Conservation (phyloP, 2,329 filamentous ascomycete species). For the Diaporthe helianthi region DNA sequence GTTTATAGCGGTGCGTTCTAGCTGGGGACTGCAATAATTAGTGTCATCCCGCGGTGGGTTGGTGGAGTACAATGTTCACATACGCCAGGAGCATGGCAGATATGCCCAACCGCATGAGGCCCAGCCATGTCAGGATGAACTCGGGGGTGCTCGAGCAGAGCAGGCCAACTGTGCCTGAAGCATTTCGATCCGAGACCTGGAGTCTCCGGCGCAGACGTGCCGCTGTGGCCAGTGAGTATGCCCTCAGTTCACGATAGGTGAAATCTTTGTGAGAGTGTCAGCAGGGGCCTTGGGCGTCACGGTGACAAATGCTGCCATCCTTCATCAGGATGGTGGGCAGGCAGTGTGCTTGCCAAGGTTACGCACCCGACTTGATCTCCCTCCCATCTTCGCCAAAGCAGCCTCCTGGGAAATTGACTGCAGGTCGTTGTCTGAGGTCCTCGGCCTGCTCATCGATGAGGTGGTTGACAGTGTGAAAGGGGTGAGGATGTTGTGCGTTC, state of each 20-base stretch:
- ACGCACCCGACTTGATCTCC: constrained; percentile 40
- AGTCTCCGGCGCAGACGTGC: constrained; percentile 30
- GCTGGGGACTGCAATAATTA: constrained; percentile 50
- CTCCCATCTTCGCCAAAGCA: constrained; percentile 29
- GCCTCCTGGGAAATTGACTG: constrained; percentile 40
- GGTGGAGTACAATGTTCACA: constrained; percentile 34
- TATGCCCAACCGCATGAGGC: constrained; percentile 61
- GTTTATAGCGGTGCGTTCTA: constrained; percentile 53
- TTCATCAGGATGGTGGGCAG: not conserved
- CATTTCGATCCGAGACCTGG: constrained; percentile 30
- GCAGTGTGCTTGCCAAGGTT: constrained; percentile 50
- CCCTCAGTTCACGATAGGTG: constrained; percentile 43
- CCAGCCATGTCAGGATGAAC: constrained; percentile 67
- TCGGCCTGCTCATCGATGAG: constrained; percentile 58
- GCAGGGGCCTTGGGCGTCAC: constrained; percentile 15
- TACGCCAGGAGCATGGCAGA: constrained; percentile 64
- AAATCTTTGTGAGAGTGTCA: constrained; percentile 33
- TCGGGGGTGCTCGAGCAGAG: constrained; percentile 62
- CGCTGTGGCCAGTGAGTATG: constrained; percentile 37
- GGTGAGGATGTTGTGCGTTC: constrained; percentile 42
- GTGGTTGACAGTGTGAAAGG: constrained; percentile 54
- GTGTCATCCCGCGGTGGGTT: not conserved
- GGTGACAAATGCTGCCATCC: not conserved
- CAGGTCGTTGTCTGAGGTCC: constrained; percentile 47
- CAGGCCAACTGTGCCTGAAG: constrained; percentile 50